These are phyloP conservation scores for Cucurbita moschata DNA, from an alignment of 306 rosid genomes.

Conservation along the genomic window DNA sequence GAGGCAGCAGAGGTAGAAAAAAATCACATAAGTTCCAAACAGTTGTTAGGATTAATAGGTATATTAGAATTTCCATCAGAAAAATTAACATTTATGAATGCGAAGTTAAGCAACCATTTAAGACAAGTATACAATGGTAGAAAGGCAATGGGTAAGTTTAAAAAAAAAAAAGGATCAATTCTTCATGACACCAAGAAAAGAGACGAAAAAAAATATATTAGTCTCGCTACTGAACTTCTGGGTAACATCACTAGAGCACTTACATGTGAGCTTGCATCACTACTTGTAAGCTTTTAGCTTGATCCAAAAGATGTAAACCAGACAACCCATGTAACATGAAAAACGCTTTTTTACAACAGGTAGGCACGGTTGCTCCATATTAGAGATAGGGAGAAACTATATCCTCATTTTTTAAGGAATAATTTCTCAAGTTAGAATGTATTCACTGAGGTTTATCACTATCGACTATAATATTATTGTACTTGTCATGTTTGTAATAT, in stretches of 20 bases:
- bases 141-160: not conserved
- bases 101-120: not conserved
- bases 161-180: not conserved
- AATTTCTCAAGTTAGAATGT: not conserved
- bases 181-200: not conserved
- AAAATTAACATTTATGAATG: not conserved
- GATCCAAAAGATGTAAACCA: not conserved
- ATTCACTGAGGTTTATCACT: not conserved
- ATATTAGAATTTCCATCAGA: not conserved
- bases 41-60: not conserved
- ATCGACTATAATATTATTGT: not conserved
- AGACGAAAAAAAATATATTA: not conserved
- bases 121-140: not conserved
- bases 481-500: not conserved
- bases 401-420: not conserved
- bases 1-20: not conserved
- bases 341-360: not conserved
- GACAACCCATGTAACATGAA: not conserved
- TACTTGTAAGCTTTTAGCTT: not conserved
- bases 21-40: not conserved
- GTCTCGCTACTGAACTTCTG: not conserved
- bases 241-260: not conserved
- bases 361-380: not conserved
- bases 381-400: not conserved
- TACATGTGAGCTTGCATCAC: not conserved